A percentile compares a stretch with the other conserved stretches of the same genome.
phyloP scores from a whole-genome alignment of 1,139 yeast genomes.

The Saccharomycopsis hybrid region DNA sequence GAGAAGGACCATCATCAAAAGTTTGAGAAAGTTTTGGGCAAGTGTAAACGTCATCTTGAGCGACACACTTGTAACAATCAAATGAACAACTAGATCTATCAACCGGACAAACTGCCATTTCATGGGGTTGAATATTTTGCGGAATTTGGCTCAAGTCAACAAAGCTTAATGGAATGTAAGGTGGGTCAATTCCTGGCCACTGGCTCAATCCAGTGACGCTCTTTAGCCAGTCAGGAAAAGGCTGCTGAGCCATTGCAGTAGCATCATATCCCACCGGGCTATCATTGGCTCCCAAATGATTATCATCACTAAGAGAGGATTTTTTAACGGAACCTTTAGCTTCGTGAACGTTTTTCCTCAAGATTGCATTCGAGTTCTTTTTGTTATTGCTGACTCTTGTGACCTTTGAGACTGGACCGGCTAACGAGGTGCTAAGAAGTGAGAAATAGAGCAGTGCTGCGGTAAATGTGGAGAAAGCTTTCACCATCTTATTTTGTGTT shows the following conservation, averaged over 20 bases:
- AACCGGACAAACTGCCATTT: constrained; percentile 53
- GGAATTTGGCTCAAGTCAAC: constrained; percentile 53
- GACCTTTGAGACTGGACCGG: too few species aligned
- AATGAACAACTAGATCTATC: constrained; percentile 62
- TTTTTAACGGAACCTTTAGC: background rate
- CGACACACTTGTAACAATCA: constrained; percentile 77
- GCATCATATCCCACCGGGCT: constrained; percentile 27
- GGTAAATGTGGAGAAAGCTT: too few species aligned
- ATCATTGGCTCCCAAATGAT: constrained; percentile 2
- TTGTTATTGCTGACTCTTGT: too few species aligned
- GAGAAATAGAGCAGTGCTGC: too few species aligned
- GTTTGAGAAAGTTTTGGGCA: constrained; percentile 77
- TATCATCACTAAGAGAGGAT: background rate
- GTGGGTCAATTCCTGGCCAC: constrained; percentile 88
- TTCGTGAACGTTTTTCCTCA: constrained; percentile 9
- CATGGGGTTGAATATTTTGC: constrained; percentile 39
- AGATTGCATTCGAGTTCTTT: constrained; percentile 1
- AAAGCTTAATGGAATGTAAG: constrained; percentile 74
- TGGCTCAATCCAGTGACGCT: constrained; percentile 63
- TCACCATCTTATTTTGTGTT: too few species aligned
- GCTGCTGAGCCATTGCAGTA: constrained; percentile 29
- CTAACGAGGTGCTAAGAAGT: too few species aligned
- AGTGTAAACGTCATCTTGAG: constrained; percentile 69
- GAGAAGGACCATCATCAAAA: constrained; percentile 93
- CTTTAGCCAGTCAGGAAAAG: constrained; percentile 75